phyloP scores from a whole-genome alignment of 345 rosid species.

The Cochlearia excelsa region DNA sequence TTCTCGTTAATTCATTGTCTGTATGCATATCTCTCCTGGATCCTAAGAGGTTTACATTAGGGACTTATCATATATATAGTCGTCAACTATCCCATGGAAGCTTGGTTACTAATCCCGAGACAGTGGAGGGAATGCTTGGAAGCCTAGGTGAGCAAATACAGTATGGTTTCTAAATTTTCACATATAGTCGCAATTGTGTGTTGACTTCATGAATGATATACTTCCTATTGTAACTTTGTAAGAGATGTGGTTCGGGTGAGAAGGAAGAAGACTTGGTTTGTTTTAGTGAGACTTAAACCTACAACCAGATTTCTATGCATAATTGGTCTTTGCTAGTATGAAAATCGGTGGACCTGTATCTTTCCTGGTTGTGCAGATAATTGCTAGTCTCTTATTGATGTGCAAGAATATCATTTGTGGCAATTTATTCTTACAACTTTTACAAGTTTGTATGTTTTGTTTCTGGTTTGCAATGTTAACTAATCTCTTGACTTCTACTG shows the following conservation, averaged over 20 bases:
- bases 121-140: constrained; percentile 83
- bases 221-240: constrained; percentile 7
- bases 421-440: constrained; percentile 12
- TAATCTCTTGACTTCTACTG: constrained; percentile 15
- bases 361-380: constrained; percentile 7
- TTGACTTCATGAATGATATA: not conserved
- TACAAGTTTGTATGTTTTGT: constrained; percentile 10
- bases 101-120: constrained; percentile 58
- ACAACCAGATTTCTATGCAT: not conserved
- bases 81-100: constrained; percentile 66
- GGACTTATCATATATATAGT: constrained; percentile 56
- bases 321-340: constrained; percentile 17
- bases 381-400: not conserved
- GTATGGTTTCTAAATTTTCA: constrained; percentile 1
- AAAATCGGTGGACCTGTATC: constrained; percentile 4
- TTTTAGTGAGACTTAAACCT: not conserved
- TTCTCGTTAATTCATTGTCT: constrained; percentile 78
- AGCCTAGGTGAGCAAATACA: constrained; percentile 61
- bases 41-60: constrained; percentile 71
- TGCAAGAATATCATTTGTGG: constrained; percentile 11
- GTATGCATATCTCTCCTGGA: constrained; percentile 89
- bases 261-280: constrained; percentile 2
- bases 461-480: constrained; percentile 1
- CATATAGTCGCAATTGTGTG: constrained; percentile 23
- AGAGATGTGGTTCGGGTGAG: constrained; percentile 14